Evolutionary conservation across 345 rosid species (phyloP), one percentile per base, ranked within the genome.

Genomic region (Anacardium occidentale): DNA sequence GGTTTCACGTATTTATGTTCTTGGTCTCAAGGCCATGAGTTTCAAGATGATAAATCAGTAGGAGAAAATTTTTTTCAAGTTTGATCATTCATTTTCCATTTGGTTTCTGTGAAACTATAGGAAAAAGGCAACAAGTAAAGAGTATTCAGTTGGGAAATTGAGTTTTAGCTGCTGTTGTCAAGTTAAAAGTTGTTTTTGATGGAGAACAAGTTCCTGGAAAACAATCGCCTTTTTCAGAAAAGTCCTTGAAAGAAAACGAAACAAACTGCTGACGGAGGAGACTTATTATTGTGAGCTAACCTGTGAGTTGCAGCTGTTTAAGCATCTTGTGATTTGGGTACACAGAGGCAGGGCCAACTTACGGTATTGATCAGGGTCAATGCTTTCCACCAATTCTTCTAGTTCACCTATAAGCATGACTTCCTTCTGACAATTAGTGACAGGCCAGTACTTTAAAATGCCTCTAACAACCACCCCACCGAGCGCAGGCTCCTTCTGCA

Each of bases 401-500:
- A 89, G 66, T 65, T 89, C 91, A 45, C 80, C 85, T 1, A 89
- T 76, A 6, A 89, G 80, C 68, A 89, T 48, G 45, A 83, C 69
- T 67, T 87, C 88, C 75, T 87, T 89, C 56, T 83, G 88, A 26
- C 86, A 78, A 53, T 87, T 89, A 5, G 90, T 80, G 21, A 87
- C 63, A 4, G 91, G 90, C 91, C 91, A 89, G 68, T 87, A 82
- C 81, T 79, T 84, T 55, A 89, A 68, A 53, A 89, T 80, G 52
- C 88, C 85, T 57, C 89, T 70, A 45, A 84, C 75, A 32, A 76
- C 79, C 2, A 79, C 54, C 54, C 87, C 94, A 5, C 88, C 87
- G 2, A 85, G 85, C 40, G 66, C 68, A 4, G 90, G 86, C 70
- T 85, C 94, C 74, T 89, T 89, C 76, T 87, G 90, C 80, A 89